Conservation (phyloP, 495 filamentous ascomycete species). For the Apiosordaria backusii region DNA sequence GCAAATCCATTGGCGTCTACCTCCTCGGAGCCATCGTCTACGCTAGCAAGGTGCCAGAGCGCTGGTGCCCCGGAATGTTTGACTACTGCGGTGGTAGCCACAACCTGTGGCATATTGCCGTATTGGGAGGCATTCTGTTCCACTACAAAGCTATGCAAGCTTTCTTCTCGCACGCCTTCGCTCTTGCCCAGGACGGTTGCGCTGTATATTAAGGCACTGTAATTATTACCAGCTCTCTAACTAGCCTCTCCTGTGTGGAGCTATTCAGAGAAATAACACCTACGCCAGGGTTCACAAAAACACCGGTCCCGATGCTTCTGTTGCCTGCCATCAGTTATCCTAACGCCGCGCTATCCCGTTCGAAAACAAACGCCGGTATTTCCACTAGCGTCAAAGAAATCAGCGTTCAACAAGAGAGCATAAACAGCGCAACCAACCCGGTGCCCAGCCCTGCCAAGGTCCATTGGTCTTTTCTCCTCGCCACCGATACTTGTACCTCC, state of each 20-base stretch:
- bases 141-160: conserved; percentile 96
- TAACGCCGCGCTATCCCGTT: neutral
- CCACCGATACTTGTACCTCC: conserved; percentile 16
- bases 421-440: conserved; percentile 22
- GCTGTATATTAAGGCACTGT: conserved; percentile 35
- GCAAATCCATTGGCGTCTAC: conserved; percentile 83
- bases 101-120: conserved; percentile 96
- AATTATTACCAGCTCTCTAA: neutral
- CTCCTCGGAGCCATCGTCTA: conserved; percentile 80
- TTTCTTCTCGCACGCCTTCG: conserved; percentile 85
- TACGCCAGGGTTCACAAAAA: neutral
- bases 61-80: conserved; percentile 87
- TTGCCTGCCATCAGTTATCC: neutral
- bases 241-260: neutral
- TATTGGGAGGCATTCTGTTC: conserved; percentile 92
- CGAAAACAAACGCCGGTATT: neutral
- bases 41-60: conserved; percentile 89
- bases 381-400: too few species aligned
- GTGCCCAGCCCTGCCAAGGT: conserved; percentile 13
- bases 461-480: conserved; percentile 14
- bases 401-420: conserved; percentile 26
- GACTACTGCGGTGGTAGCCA: conserved; percentile 94
- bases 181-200: conserved; percentile 57
- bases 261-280: neutral
- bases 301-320: neutral